phyloP scores from a whole-genome alignment of 1,284 basidiomycete species.

The Ceratobasidium sp. region DNA sequence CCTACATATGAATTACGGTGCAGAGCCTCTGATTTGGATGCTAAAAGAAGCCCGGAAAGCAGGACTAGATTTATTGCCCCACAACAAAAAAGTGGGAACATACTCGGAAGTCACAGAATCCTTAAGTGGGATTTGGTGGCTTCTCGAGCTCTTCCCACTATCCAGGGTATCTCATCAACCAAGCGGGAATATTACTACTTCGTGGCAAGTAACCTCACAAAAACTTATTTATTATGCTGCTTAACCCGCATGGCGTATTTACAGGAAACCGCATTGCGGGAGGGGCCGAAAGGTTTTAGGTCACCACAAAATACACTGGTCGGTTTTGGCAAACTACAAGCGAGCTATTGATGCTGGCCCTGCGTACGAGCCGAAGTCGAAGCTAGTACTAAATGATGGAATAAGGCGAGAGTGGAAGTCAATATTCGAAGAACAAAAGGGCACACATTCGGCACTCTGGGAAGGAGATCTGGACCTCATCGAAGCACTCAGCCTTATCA shows the following conservation, averaged over 20 bases:
- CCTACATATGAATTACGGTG: constrained; percentile 21
- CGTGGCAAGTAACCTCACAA: no score
- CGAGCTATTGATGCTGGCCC: background rate
- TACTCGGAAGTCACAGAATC: background rate
- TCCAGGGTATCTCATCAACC: background rate
- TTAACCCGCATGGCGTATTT: background rate
- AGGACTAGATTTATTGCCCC: constrained; percentile 39
- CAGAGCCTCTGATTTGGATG: constrained; percentile 48
- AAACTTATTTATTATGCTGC: background rate
- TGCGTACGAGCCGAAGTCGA: constrained; percentile 1
- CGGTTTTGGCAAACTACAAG: background rate
- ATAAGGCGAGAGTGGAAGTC: background rate
- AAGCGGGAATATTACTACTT: background rate
- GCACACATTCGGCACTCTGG: background rate
- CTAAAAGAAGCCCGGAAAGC: constrained; percentile 43
- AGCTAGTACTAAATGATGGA: background rate
- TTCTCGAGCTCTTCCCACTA: constrained; percentile 1
- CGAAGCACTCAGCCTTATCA: background rate
- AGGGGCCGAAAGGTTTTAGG: background rate
- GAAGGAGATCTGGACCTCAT: background rate
- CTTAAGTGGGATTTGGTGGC: background rate
- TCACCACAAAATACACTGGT: constrained; percentile 2
- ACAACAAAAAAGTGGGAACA: background rate
- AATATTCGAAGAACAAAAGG: background rate
- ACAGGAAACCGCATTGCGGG: background rate